These are phyloP conservation scores for Dioscorea zingiberensis DNA, from an alignment of 106 monocot genomes.

Conservation along the genomic window DNA sequence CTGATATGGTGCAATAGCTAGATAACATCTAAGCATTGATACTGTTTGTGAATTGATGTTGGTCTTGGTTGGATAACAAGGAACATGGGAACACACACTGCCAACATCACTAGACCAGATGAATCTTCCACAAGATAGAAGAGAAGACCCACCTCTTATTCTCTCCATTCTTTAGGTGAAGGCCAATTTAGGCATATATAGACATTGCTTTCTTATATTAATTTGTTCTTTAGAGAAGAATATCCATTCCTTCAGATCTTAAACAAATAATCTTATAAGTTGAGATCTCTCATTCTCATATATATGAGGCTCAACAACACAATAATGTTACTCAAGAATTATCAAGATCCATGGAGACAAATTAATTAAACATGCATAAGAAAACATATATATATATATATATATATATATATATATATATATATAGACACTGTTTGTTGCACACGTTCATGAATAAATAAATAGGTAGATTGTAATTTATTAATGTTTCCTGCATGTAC, in stretches of 20 bases:
- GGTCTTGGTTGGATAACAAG: conserved; percentile 19
- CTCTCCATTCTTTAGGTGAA: not conserved
- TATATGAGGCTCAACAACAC: too few species aligned
- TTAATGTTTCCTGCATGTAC: not conserved
- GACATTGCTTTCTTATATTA: conserved; percentile 1
- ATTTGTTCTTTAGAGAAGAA: not conserved
- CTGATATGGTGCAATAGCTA: not conserved
- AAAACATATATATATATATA: too few species aligned
- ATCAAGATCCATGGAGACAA: too few species aligned
- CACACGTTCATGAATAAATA: not conserved
- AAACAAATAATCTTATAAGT: not conserved
- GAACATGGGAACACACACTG: conserved; percentile 14
- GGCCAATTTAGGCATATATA: not conserved
- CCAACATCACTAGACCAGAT: conserved; percentile 6
- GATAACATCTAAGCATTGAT: not conserved
- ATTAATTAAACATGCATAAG: too few species aligned
- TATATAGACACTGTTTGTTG: not conserved
- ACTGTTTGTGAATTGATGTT: conserved; percentile 1
- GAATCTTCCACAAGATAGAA: conserved; percentile 23
- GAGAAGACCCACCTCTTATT: conserved; percentile 11
- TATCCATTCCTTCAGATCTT: not conserved
- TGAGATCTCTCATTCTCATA: too few species aligned
- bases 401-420: too few species aligned
- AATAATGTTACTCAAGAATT: too few species aligned
- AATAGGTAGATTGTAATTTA: not conserved